Base-by-base conservation (phyloP, 106 monocot genomes). In the Dendrobium officinale region DNA sequence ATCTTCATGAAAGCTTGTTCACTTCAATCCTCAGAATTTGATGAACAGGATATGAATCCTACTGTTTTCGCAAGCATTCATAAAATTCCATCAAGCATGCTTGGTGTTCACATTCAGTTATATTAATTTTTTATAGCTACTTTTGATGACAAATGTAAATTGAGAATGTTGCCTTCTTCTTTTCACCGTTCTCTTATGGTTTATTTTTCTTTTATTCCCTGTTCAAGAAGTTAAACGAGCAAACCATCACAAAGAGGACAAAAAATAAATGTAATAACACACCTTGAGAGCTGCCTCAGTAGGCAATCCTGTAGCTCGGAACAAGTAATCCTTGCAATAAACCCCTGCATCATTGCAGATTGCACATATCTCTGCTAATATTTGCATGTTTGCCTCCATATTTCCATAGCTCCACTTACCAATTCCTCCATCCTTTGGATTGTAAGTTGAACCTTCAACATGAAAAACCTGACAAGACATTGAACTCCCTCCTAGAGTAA, bases 211-310 rank as follows among this genome's bases (percentile, higher is more conserved):
- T 24, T 9, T 64, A 24, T 26, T 24, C 26, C 24, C 22, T 9
- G 24, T 22, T 64, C 24, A 64, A 64, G 64, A 24, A 15, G 15
- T 61, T 61, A 6, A 3, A 64, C 22, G 1, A 64, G 24, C n/a
- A 72, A 72, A 72, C 11, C 17, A 40, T 72, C 27, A 37, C 29
- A 72, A 4, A 72, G 72, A 72, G 17, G n/a, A 42, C 15, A 74
- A 19, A 44, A 42, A 74, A 74, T 31, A 74, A 5, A 44, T n/a
- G 4, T 44, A 51, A 13, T 40, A 3, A 26, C 85, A 77, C 75
- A 92, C 94, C 92, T 92, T 95, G 19, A 95, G 86, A 84, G 95
- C 95, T 72, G 95, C 95, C 77, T 95, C 95, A 26, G 95, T 95
- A 13, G 95, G 88, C 82, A 95, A 75, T 19, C 95, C 95, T 9